Evolutionary conservation across 106 monocot species (phyloP).

Genomic region (Gastrodia elata): DNA sequence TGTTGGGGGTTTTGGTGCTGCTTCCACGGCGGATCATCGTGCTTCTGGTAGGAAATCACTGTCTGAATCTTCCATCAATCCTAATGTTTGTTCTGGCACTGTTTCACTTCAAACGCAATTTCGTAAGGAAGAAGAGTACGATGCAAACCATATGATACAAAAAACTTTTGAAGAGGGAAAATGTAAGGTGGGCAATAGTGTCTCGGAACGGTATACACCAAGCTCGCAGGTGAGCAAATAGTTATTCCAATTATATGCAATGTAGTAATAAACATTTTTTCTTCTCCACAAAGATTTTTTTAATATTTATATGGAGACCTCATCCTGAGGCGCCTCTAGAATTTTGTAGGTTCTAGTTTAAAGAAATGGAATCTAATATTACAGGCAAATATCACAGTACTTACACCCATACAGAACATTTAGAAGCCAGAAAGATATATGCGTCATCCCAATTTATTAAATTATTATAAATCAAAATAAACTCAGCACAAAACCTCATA

Average conservation of each 20-base stretch:
- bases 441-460: no score
- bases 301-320: no score
- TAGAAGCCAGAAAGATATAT: no score
- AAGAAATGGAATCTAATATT: no score
- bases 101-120: conserved; percentile 73
- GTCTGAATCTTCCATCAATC: conserved; percentile 50
- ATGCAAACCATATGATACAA: conserved; percentile 34
- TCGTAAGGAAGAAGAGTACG: conserved; percentile 50
- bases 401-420: no score
- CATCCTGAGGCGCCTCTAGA: neutral
- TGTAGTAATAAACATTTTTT: neutral
- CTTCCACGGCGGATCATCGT: conserved; percentile 53
- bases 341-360: neutral
- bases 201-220: neutral
- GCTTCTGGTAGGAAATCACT: conserved; percentile 66
- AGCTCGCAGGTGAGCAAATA: conserved; percentile 26
- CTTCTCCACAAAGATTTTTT: neutral
- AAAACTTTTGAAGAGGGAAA: conserved; percentile 45
- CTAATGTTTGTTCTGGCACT: conserved; percentile 26
- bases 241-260: neutral
- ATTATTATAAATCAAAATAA: no score
- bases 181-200: conserved; percentile 24
- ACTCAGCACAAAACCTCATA: no score
- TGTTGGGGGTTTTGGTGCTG: conserved; percentile 34
- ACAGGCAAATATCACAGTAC: no score